A percentile compares a stretch with the other conserved stretches of the same genome.
These are phyloP conservation scores for Aspergillus sp. DNA, from an alignment of 2,329 filamentous ascomycete species.

Conservation along the genomic window DNA sequence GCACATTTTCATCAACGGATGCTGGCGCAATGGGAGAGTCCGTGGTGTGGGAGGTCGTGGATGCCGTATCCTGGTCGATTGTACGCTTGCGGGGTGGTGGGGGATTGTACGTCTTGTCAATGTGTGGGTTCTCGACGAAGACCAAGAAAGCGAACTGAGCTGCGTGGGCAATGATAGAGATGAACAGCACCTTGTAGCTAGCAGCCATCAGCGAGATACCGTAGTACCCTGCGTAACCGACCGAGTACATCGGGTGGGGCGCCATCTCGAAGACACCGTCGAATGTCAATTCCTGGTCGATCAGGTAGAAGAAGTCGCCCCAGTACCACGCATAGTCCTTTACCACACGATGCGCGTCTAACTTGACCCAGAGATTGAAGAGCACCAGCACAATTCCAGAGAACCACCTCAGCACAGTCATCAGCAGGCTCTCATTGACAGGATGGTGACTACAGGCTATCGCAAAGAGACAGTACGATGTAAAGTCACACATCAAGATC, in stretches of 20 bases:
- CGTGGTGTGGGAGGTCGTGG: slow-evolving; percentile 26
- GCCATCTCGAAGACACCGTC: slow-evolving; percentile 99
- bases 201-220: slow-evolving; percentile 97
- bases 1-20: slow-evolving; percentile 31
- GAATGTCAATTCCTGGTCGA: slow-evolving; percentile 96
- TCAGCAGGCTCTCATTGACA: slow-evolving; percentile 63
- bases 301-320: slow-evolving; percentile 98
- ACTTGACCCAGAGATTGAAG: slow-evolving; percentile 98
- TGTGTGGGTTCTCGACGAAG: slow-evolving; percentile 92
- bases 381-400: slow-evolving; percentile 74
- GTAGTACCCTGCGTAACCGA: slow-evolving; percentile 96
- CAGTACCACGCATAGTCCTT: slow-evolving; percentile 99
- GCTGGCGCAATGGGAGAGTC: slow-evolving; percentile 32
- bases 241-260: slow-evolving; percentile 97
- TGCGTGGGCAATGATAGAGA: slow-evolving; percentile 90
- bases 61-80: slow-evolving; percentile 28
- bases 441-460: slow-evolving; percentile 80
- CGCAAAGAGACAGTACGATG: slow-evolving; percentile 94
- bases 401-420: slow-evolving; percentile 73
- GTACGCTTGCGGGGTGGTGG: slow-evolving; percentile 66
- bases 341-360: slow-evolving; percentile 95
- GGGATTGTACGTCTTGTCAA: slow-evolving; percentile 95
- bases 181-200: slow-evolving; percentile 95
- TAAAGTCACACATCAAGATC: slow-evolving; percentile 98
- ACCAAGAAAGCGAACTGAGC: slow-evolving; percentile 92